Conservation (phyloP, 495 filamentous ascomycete species). For the Aspergillus coremiiformis region DNA sequence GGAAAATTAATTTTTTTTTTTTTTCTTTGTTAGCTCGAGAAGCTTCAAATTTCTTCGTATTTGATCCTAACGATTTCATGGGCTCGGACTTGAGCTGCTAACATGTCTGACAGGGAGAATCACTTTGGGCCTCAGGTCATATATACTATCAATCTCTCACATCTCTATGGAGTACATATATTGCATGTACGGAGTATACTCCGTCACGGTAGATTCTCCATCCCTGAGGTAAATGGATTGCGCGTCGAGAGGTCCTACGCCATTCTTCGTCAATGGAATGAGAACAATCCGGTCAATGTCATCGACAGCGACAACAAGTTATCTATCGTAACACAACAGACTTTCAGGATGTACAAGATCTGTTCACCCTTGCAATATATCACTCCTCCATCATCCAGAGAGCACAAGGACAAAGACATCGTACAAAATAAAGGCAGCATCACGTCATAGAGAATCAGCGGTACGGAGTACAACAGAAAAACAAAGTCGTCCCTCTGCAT, state of each 20-base stretch:
- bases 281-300: not conserved
- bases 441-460: not conserved
- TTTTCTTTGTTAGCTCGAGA: conserved; percentile 6
- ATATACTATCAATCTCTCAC: not conserved
- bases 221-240: not conserved
- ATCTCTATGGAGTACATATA: no score
- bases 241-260: not conserved
- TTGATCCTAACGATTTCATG: not conserved
- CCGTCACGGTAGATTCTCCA: not conserved
- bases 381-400: not conserved
- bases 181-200: no score
- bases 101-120: not conserved
- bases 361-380: not conserved
- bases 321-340: conserved; percentile 10
- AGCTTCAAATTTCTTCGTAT: conserved; percentile 3
- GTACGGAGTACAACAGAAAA: not conserved
- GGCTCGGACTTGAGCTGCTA: not conserved
- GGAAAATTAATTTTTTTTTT: not conserved
- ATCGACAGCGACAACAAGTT: not conserved
- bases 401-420: not conserved
- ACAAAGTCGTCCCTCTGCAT: not conserved
- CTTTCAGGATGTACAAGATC: conserved; percentile 8
- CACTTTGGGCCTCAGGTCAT: not conserved
- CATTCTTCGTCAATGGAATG: conserved; percentile 1
- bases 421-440: not conserved